Evolutionary conservation across 2,329 filamentous ascomycete genomes (phyloP), one percentile per base, ranked within the genome.

Genomic region (Triangularia verruculosa): DNA sequence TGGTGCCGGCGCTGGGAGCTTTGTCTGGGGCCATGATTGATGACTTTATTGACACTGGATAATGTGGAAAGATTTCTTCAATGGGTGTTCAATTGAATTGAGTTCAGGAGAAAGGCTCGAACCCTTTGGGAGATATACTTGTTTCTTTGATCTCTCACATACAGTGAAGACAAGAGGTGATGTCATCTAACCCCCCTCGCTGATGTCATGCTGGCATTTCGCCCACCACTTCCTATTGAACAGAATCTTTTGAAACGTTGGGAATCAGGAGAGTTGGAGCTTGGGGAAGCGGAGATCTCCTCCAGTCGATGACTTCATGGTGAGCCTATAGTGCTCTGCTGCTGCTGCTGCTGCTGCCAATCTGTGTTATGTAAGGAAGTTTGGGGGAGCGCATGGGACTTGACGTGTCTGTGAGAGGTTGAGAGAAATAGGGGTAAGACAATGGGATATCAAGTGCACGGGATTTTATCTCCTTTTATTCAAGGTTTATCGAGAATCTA

Each of bases 1-100:
- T 70, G 22, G 39, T 59, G 24, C 67, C 66, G 15, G 58, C 59
- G 61, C 62, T 66, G 4, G 66, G 65, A 12, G 63, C 64, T 53
- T 64, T 61, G 61, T 58, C 54, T 24, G 65, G 58, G 61, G 43
- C 20, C 53, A 51, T 59, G 28, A 30, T 39, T 34, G 22, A n/a
- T 63, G 43, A 13, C 5, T 61, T 58, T 39, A 13, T 28, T 54
- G 39, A 11, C n/a, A 39, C 13, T 39, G 4, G 12, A 5, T 15
- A 39, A n/a, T n/a, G n/a, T n/a, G n/a, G n/a, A n/a, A n/a, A n/a
- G n/a, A 9, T 9, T 28, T 28, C 27, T 28, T 28, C 27, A 28
- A 28, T 28, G n/a, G 4, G 27, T 28, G 27, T 28, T 28, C n/a
- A n/a, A n/a, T n/a, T n/a, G 39, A 47, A 47, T 22, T 47, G 34